Conservation (phyloP, 345 rosid species). For the Dovyalis caffra region DNA sequence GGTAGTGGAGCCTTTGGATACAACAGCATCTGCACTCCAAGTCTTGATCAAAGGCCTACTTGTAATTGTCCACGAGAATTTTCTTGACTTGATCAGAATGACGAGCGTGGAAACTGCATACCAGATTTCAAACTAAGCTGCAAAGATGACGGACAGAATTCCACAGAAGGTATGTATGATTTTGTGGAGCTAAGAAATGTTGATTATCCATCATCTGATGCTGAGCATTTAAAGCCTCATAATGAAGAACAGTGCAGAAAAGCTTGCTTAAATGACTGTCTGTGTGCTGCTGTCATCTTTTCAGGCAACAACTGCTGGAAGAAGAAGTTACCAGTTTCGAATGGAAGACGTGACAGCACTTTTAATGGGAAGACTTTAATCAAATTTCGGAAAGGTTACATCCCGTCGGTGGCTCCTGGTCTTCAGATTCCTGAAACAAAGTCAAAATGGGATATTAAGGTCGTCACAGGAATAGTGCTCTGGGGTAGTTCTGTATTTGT, state of each 20-base stretch:
- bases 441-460: conserved; percentile 7
- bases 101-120: conserved; percentile 3
- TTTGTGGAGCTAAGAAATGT: not conserved
- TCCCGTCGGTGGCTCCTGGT: not conserved
- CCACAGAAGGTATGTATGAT: not conserved
- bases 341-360: conserved; percentile 14
- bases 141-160: not conserved
- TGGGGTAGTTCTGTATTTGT: conserved; percentile 28
- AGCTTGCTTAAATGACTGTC: not conserved
- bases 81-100: not conserved
- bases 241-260: not conserved
- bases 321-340: conserved; percentile 41
- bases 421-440: not conserved
- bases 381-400: conserved; percentile 27
- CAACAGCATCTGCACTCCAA: conserved; percentile 30
- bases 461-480: conserved; percentile 23
- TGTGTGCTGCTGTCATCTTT: conserved; percentile 8
- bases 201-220: not conserved
- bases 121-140: not conserved
- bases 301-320: conserved; percentile 31
- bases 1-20: conserved; percentile 35
- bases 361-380: conserved; percentile 20
- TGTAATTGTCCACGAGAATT: conserved; percentile 31
- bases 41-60: not conserved
- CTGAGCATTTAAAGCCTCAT: conserved; percentile 10